These are phyloP conservation scores for Termitomyces sp. DNA, from an alignment of 768 basidiomycete genomes.

Conservation along the genomic window DNA sequence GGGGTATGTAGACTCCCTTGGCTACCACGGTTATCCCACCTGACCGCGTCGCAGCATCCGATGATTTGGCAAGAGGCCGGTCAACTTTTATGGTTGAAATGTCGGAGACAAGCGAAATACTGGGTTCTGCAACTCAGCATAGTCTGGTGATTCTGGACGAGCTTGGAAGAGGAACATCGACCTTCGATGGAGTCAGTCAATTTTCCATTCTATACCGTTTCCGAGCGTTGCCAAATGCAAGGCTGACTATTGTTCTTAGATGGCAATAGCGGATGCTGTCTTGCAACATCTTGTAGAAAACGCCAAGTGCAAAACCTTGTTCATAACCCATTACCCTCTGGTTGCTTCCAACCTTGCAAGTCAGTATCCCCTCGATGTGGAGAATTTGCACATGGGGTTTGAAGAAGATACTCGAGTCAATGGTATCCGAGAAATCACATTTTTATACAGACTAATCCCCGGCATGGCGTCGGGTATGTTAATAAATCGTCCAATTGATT, in stretches of 20 bases:
- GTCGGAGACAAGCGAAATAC: constrained; percentile 87
- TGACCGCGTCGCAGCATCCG: constrained; percentile 51
- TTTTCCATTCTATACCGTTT: neutral
- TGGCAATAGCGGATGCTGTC: constrained; percentile 84
- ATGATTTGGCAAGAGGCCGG: constrained; percentile 79
- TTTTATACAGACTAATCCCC: constrained; percentile 70
- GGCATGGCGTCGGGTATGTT: constrained; percentile 59
- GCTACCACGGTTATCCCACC: neutral
- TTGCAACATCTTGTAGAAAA: constrained; percentile 61
- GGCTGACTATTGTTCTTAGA: constrained; percentile 31
- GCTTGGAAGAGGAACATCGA: constrained; percentile 86
- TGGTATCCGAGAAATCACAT: constrained; percentile 76
- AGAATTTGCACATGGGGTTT: constrained; percentile 88
- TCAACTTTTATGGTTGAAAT: constrained; percentile 99
- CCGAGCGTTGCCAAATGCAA: neutral
- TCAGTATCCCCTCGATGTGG: constrained; percentile 52
- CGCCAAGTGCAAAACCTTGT: constrained; percentile 69
- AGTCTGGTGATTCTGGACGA: constrained; percentile 91
- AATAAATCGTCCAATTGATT: neutral
- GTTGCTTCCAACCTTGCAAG: constrained; percentile 66
- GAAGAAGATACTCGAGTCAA: constrained; percentile 61
- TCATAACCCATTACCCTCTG: constrained; percentile 93
- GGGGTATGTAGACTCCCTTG: constrained; percentile 42
- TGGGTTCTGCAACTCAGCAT: constrained; percentile 64
- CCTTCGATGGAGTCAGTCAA: constrained; percentile 72